Evolutionary conservation across 257 asterid species (phyloP).

Genomic region (Scutellaria baicalensis): DNA sequence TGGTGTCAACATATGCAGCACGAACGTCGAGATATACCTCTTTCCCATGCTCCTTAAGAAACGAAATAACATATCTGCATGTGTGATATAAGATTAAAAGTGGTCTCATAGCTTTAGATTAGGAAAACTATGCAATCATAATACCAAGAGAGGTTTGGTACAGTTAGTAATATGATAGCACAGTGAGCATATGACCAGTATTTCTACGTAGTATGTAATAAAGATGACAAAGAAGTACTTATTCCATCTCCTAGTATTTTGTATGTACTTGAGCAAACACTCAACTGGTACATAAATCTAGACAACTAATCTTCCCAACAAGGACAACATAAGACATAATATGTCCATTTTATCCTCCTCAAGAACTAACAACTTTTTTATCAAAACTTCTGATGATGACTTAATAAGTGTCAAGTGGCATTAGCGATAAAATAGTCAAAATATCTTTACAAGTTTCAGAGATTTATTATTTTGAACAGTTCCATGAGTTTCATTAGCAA

Average conservation of each 20-base stretch:
- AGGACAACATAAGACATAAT: not conserved
- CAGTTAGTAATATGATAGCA: not conserved
- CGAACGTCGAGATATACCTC: slow-evolving; percentile 88
- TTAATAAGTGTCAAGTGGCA: not conserved
- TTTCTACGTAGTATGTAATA: not conserved
- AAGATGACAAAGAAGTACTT: not conserved
- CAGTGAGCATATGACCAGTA: not conserved
- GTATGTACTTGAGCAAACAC: not conserved
- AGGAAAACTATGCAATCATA: slow-evolving; percentile 4
- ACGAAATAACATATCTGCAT: slow-evolving; percentile 69
- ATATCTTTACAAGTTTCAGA: not conserved
- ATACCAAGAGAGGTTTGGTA: not conserved
- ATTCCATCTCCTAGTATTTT: not conserved
- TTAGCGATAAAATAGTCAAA: not conserved
- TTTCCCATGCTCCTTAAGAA: slow-evolving; percentile 92
- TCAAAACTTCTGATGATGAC: not conserved
- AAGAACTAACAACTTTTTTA: not conserved
- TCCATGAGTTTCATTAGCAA: not conserved
- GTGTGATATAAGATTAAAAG: slow-evolving; percentile 9
- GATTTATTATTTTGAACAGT: not conserved
- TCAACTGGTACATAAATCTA: not conserved
- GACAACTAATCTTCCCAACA: not conserved
- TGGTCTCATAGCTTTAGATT: not conserved
- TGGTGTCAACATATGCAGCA: slow-evolving; percentile 94
- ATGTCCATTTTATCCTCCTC: not conserved